phyloP scores from a whole-genome alignment of 1,284 basidiomycete species.

The Ustilago cynodontis region DNA sequence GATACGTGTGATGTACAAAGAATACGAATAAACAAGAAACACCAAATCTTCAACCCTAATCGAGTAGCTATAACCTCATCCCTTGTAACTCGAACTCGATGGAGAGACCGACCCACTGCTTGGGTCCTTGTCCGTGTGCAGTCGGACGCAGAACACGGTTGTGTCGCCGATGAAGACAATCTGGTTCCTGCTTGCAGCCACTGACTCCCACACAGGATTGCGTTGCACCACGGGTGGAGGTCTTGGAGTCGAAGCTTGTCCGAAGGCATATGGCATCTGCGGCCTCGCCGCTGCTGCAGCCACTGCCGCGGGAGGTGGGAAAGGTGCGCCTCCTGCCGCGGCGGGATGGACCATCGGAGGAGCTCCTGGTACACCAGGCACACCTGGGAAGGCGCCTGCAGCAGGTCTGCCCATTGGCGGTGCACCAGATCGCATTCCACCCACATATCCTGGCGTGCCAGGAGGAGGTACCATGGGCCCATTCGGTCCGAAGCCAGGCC shows the following conservation, averaged over 20 bases:
- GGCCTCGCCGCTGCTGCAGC: slow-evolving; percentile 19
- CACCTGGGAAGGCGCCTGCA: slow-evolving; percentile 17
- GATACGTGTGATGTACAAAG: slow-evolving; percentile 22
- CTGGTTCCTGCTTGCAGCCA: slow-evolving; percentile 63
- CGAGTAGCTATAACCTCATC: slow-evolving; percentile 14
- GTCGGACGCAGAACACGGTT: slow-evolving; percentile 61
- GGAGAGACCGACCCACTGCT: slow-evolving; percentile 38
- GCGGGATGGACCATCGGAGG: slow-evolving; percentile 33
- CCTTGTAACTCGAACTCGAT: slow-evolving; percentile 36
- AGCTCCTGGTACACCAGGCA: slow-evolving; percentile 7
- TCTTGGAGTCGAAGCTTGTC: slow-evolving; percentile 34
- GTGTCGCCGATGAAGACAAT: slow-evolving; percentile 67
- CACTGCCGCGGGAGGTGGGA: slow-evolving; percentile 12
- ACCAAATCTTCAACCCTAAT: no score
- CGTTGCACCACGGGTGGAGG: slow-evolving; percentile 54
- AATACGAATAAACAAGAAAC: not conserved
- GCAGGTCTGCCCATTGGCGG: slow-evolving; percentile 39
- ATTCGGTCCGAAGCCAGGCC: slow-evolving; percentile 44
- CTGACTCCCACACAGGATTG: slow-evolving; percentile 66
- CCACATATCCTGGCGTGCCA: slow-evolving; percentile 28
- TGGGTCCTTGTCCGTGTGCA: slow-evolving; percentile 47
- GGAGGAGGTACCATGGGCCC: slow-evolving; percentile 32
- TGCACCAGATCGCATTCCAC: slow-evolving; percentile 24
- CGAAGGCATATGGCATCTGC: slow-evolving; percentile 54
- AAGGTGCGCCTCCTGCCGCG: slow-evolving; percentile 15